Percentiles rank a stretch among this genome's conserved stretches.
Conservation (phyloP, 2,329 filamentous ascomycete genomes). For the Pseudocercospora fuligena region DNA sequence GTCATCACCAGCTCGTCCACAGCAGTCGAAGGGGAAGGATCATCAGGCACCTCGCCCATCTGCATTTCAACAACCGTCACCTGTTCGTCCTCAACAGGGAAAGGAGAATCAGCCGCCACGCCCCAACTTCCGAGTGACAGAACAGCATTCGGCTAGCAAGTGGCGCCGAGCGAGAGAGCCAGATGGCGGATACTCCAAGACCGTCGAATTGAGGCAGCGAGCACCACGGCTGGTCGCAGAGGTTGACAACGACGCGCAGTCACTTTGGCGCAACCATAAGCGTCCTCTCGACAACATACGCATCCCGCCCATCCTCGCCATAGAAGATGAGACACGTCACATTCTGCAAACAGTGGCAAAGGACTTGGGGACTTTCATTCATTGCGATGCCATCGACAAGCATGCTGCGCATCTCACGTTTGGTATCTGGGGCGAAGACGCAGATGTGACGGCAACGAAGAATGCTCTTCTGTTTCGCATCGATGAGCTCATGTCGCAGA, state of each 20-base stretch:
- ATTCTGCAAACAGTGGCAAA: slow-evolving; percentile 24
- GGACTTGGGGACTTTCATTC: slow-evolving; percentile 31
- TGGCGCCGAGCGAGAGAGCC: slow-evolving; percentile 4
- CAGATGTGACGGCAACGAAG: slow-evolving; percentile 26
- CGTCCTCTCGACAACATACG: slow-evolving; percentile 21
- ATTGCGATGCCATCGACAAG: slow-evolving; percentile 15
- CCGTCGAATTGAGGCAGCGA: neutral
- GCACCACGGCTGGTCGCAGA: slow-evolving; percentile 11
- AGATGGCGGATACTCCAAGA: neutral
- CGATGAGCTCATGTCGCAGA: slow-evolving; percentile 13
- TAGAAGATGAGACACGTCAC: neutral
- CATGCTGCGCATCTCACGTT: slow-evolving; percentile 20
- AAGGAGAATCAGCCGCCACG: neutral
- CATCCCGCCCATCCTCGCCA: slow-evolving; percentile 31
- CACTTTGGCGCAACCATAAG: slow-evolving; percentile 26
- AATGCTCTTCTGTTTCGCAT: slow-evolving; percentile 30
- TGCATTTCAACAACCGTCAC: neutral
- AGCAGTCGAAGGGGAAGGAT: neutral
- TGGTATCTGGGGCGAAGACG: slow-evolving; percentile 36
- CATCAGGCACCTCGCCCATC: neutral
- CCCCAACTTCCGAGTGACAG: neutral
- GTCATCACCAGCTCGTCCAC: neutral
- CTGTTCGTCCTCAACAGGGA: neutral
- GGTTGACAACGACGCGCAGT: slow-evolving; percentile 27
- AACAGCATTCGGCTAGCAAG: neutral